These are phyloP conservation scores for Aureobasidium leucospermi DNA, from an alignment of 2,329 filamentous ascomycete genomes.

Conservation along the genomic window DNA sequence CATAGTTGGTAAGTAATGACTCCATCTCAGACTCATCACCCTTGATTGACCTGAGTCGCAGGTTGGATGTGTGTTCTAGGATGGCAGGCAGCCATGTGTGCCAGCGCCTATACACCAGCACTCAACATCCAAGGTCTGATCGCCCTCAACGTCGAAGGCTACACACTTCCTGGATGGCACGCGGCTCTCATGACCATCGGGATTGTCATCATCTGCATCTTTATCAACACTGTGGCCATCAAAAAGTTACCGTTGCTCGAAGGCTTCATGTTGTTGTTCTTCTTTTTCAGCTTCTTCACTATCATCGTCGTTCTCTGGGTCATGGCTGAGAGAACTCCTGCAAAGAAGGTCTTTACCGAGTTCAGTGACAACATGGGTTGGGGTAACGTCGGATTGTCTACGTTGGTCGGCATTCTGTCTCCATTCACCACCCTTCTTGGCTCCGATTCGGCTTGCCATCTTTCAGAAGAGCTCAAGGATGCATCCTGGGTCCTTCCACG, in stretches of 20 bases:
- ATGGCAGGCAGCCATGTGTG: slow-evolving; percentile 11
- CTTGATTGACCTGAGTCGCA: background rate
- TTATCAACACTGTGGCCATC: slow-evolving; percentile 11
- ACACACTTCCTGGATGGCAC: slow-evolving; percentile 2
- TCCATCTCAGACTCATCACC: background rate
- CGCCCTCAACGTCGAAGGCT: background rate
- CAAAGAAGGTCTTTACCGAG: slow-evolving; percentile 29
- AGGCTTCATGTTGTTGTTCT: slow-evolving; percentile 31
- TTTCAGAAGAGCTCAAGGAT: slow-evolving; percentile 25
- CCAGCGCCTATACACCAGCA: slow-evolving; percentile 4
- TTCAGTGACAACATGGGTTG: slow-evolving; percentile 34
- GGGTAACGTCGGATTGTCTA: slow-evolving; percentile 24
- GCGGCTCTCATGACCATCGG: slow-evolving; percentile 7
- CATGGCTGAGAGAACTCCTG: slow-evolving; percentile 22
- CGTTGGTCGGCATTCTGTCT: slow-evolving; percentile 27
- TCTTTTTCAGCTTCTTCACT: slow-evolving; percentile 32
- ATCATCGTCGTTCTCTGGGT: slow-evolving; percentile 21
- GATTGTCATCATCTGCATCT: slow-evolving; percentile 1
- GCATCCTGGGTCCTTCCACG: slow-evolving; percentile 23
- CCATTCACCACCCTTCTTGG: slow-evolving; percentile 22
- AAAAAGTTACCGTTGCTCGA: slow-evolving; percentile 22
- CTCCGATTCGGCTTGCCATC: slow-evolving; percentile 18
- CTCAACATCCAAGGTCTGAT: slow-evolving; percentile 9
- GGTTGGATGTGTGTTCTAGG: slow-evolving; percentile 13
- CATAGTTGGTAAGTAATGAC: slow-evolving; percentile 3